These are phyloP conservation scores for Pestalotiopsis sp. DNA, from an alignment of 2,329 filamentous ascomycete genomes.

Conservation along the genomic window DNA sequence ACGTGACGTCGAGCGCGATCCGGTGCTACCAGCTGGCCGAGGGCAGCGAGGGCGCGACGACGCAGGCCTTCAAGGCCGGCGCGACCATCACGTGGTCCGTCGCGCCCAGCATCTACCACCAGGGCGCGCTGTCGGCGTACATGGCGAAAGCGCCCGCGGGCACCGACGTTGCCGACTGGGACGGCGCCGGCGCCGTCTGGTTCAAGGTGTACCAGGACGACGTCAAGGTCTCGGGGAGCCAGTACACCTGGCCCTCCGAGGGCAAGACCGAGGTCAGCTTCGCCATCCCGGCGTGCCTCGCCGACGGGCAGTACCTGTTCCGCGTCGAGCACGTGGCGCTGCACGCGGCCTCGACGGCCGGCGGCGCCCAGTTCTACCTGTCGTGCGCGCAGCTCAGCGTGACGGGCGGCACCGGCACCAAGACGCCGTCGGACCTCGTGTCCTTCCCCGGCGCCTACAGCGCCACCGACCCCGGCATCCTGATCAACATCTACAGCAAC, in stretches of 20 bases:
- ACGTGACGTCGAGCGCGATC: conserved; percentile 48
- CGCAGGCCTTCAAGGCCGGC: conserved; percentile 40
- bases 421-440: conserved; percentile 35
- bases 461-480: conserved; percentile 39
- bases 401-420: conserved; percentile 31
- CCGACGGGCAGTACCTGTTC: conserved; percentile 40
- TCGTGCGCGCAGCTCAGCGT: conserved; percentile 37
- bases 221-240: conserved; percentile 32
- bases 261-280: conserved; percentile 30
- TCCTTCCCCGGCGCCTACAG: conserved; percentile 43
- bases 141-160: conserved; percentile 42
- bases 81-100: conserved; percentile 42
- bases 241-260: conserved; percentile 40
- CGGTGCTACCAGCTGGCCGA: conserved; percentile 51
- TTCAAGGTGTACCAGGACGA: conserved; percentile 46
- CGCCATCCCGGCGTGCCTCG: conserved; percentile 35
- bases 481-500: conserved; percentile 45
- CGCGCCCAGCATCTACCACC: conserved; percentile 40
- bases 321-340: conserved; percentile 40
- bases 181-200: conserved; percentile 42
- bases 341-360: conserved; percentile 31
- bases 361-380: conserved; percentile 39
- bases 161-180: conserved; percentile 37
- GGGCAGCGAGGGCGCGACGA: conserved; percentile 39
- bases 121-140: conserved; percentile 42